Base-by-base conservation (phyloP, 2,329 filamentous ascomycete species). In the Aspergillus awamori region DNA sequence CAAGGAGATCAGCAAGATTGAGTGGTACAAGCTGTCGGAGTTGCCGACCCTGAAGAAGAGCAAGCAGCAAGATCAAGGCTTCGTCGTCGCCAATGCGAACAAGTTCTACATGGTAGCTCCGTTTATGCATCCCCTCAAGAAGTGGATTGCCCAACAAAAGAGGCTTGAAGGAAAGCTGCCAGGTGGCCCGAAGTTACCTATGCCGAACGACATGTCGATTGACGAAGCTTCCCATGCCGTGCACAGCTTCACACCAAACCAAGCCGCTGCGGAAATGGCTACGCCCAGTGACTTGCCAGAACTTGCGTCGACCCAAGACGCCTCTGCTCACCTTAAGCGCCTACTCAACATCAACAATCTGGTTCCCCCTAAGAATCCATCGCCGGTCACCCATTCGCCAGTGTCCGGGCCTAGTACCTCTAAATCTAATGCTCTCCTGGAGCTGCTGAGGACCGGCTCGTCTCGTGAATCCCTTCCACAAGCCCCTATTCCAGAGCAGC, bases 61-160 rank as follows among this genome's bases (percentile, higher is more conserved):
- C 67, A 93, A 89, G 72, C 83, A 87, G n/a, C 83, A 86, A 49
- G 84, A 89, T 54, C 82, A 84, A 38, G 82, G 85, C 11, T 77
- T 79, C 30, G 77, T 86, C 11, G 79, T 80, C 13, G 77, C 83
- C 2, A 91, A 89, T 68, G 87, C 88, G 43, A 93, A 91, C 75
- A 97, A 94, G 72, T 98, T 97, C 75, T 99, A 97, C 78, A 97
- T 98, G 92, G 95, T 99, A 17, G 93, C 93, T 0, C 93, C 94
- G 0, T 99, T 99, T 73, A 82, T 98, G 58, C 87, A 87, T 1
- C 90, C 88, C 5, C 78, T 99, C 53, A 93, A 92, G 77, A 92
- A 92, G 74, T 98, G 93, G 93, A 92, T 98, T 51, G 81, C 87
- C n/a, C 86, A 89, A 65, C 92, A 96, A 77, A 89, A 87, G 80